phyloP scores from a whole-genome alignment of 441 rosid species.

The Metrosideros polymorpha region DNA sequence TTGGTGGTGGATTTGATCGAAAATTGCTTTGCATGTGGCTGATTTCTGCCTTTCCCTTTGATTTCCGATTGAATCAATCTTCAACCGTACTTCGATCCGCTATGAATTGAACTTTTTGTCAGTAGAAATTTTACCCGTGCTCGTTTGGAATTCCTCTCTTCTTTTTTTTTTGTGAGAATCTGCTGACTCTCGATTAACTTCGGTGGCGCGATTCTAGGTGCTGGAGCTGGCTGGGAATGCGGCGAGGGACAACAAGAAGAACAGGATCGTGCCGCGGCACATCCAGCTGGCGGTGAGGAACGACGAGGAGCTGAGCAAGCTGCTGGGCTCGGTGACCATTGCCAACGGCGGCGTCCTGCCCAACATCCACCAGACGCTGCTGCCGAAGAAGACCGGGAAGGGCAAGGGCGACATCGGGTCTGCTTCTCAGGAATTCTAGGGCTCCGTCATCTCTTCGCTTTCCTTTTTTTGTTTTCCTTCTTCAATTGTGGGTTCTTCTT shows the following conservation, averaged over 20 bases:
- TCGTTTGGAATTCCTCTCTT: not conserved
- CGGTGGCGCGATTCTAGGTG: not conserved
- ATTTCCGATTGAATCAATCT: not conserved
- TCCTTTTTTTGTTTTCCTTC: rapidly evolving
- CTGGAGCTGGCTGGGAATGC: slow-evolving; percentile 9
- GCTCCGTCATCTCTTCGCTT: not conserved
- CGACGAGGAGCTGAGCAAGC: slow-evolving; percentile 13
- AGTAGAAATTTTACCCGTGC: not conserved
- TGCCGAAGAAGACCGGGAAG: not conserved
- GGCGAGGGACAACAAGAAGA: slow-evolving; percentile 15
- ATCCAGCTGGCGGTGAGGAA: slow-evolving; percentile 13
- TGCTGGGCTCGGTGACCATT: not conserved
- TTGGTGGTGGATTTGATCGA: not conserved
- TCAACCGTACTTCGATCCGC: not conserved
- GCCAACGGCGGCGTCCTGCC: not conserved
- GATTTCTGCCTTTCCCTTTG: not conserved
- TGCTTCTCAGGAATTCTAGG: slow-evolving; percentile 11
- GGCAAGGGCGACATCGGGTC: slow-evolving; percentile 7
- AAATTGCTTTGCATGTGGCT: not conserved
- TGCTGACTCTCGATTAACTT: not conserved
- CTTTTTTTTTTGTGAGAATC: not conserved
- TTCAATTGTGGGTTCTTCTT: not conserved
- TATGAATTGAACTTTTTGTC: not conserved
- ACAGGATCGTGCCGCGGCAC: slow-evolving; percentile 10
- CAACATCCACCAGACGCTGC: not conserved